Percentiles rank a stretch among this genome's conserved stretches.
Evolutionary conservation across 2,329 filamentous ascomycete species (phyloP).

Genomic region (Pseudopyricularia javanii): DNA sequence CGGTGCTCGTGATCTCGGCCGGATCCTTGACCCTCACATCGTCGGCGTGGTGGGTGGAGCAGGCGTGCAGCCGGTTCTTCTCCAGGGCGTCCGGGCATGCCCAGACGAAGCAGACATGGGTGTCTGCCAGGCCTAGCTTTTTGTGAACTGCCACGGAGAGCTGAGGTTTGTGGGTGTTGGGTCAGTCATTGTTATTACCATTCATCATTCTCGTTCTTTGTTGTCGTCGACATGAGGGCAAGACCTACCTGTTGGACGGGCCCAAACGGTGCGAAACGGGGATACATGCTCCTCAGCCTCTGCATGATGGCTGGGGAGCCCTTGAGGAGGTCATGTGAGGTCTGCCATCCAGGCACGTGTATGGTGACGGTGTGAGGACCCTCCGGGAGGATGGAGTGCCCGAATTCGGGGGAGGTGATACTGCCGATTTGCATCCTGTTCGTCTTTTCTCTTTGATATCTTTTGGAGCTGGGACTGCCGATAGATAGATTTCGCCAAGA

Average conservation of each 20-base stretch:
- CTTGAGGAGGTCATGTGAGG: slow-evolving; percentile 27
- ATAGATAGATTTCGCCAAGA: no score
- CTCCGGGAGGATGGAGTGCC: slow-evolving; percentile 32
- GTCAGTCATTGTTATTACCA: not conserved
- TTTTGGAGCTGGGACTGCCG: no score
- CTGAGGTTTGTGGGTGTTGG: slow-evolving; percentile 10
- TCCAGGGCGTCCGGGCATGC: slow-evolving; percentile 14
- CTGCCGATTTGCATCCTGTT: slow-evolving; percentile 1
- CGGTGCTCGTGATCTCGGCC: slow-evolving; percentile 22
- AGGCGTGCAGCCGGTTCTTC: slow-evolving; percentile 15
- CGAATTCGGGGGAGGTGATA: slow-evolving; percentile 19
- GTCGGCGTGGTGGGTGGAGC: slow-evolving; percentile 21
- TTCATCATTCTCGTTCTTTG: not conserved
- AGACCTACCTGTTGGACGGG: not conserved
- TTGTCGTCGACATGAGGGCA: not conserved
- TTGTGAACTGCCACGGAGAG: slow-evolving; percentile 23
- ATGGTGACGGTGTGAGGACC: slow-evolving; percentile 32
- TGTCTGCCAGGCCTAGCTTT: slow-evolving; percentile 14
- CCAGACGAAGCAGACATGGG: slow-evolving; percentile 15
- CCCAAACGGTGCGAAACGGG: slow-evolving; percentile 26
- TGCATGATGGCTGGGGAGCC: slow-evolving; percentile 23
- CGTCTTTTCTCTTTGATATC: not conserved
- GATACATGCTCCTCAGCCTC: slow-evolving; percentile 29
- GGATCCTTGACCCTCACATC: slow-evolving; percentile 15
- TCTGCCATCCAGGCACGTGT: slow-evolving; percentile 30